Percentiles rank a stretch among this genome's conserved stretches.
Evolutionary conservation across 176 grass and related monocot species (phyloP).

Genomic region (Pharus latifolius): DNA sequence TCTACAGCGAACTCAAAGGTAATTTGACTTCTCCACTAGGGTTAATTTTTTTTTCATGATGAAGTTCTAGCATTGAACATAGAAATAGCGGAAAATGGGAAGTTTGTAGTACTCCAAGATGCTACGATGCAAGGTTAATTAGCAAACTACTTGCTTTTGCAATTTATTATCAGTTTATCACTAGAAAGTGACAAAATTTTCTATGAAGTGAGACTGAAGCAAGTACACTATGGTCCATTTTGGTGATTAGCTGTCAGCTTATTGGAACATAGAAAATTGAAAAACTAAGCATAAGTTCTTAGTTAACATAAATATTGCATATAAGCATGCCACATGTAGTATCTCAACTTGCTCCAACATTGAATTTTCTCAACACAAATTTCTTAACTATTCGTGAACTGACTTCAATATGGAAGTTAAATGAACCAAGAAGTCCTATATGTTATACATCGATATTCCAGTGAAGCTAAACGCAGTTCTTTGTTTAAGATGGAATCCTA

Average conservation of each 20-base stretch:
- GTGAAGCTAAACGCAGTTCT: neutral
- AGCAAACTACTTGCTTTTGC: neutral
- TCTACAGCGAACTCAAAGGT: constrained; percentile 80
- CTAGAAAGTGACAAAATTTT: no score
- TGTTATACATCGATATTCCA: neutral
- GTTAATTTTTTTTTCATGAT: neutral
- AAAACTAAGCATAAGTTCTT: neutral
- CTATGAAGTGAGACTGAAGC: no score
- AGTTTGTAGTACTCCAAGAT: neutral
- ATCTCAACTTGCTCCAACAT: no score
- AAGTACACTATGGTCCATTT: no score
- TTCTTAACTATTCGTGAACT: neutral
- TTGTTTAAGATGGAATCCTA: neutral
- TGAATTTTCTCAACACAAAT: no score
- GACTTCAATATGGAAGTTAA: neutral
- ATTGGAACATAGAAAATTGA: neutral
- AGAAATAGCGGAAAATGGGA: neutral
- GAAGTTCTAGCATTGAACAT: neutral
- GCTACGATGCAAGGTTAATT: neutral
- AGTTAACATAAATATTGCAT: neutral
- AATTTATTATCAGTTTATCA: neutral
- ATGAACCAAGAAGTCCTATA: neutral
- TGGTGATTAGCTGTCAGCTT: neutral
- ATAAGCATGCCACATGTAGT: neutral
- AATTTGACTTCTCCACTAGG: neutral